Evolutionary conservation across 1,284 basidiomycete genomes (phyloP), one percentile per base, ranked within the genome.

Genomic region (Ustilago nuda): DNA sequence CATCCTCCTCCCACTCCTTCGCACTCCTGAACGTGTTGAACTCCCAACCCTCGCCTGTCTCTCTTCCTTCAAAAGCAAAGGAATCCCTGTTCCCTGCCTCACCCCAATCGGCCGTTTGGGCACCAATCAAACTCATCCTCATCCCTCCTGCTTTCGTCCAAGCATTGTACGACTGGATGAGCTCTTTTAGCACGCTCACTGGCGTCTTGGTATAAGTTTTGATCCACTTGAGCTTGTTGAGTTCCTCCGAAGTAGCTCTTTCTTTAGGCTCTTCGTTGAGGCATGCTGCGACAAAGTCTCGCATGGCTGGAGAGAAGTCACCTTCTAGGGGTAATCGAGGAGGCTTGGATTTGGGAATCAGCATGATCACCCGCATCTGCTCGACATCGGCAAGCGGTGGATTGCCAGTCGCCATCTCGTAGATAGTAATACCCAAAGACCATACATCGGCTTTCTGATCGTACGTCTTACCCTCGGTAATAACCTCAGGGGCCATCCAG

Each of bases 181-280:
- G 89, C 69, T 98, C 96, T 80, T 92, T 92, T n/a, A 99, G 87
- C 9, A 91, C 87, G 35, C 67, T 65, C 9, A 79, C 76, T 0
- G 91, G 90, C 4, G 90, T 88, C 87, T 93, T 96, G 37, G 90
- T 87, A 27, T 90, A 87, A 13, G 90, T 88, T 83, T 93, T 94
- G 80, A 98, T 95, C 95, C 96, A 99, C 82, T 93, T 96, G n/a
- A 91, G 90, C 86, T 93, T 95, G 8, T 89, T 85, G 3, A 99
- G 89, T 79, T 99, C 96, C 59, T 98, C 97, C 7, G 95, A 94
- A 9, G 92, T 89, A 23, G 93, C 88, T 48, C 97, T 91, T 92
- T 98, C 85, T 11, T 73, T 66, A 15, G 97, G 93, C 55, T 91
- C 91, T 82, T 97, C 94, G 83, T 92, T 92, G 68, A 99, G 88